Conservation (phyloP, 2,329 filamentous ascomycete species). For the Pseudovirgaria hyperparasitica region DNA sequence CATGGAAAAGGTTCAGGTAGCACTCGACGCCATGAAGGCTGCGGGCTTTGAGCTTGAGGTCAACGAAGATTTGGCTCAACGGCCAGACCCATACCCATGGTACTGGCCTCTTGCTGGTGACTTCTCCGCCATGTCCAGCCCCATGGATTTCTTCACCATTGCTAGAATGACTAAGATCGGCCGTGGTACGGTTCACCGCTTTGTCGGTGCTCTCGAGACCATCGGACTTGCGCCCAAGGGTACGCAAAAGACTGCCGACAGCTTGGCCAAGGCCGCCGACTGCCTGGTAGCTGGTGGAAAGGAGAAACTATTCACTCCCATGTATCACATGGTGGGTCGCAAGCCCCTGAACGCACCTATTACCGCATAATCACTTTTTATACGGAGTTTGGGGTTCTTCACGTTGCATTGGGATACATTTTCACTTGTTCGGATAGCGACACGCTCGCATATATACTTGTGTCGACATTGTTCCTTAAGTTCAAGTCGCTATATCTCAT, state of each 20-base stretch:
- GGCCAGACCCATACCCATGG: constrained; percentile 69
- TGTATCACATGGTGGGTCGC: constrained; percentile 92
- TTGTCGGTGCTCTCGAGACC: constrained; percentile 65
- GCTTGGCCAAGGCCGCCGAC: constrained; percentile 69
- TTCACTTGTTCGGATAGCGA: too few relatives aligned
- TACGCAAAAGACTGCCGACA: constrained; percentile 91
- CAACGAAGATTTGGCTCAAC: constrained; percentile 75
- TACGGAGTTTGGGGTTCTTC: too few relatives aligned
- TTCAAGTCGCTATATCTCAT: too few relatives aligned
- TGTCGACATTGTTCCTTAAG: too few relatives aligned
- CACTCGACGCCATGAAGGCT: constrained; percentile 66
- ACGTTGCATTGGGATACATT: too few relatives aligned
- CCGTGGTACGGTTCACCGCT: constrained; percentile 59
- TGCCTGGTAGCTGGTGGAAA: constrained; percentile 75
- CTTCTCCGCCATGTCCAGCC: constrained; percentile 66
- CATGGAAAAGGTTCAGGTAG: constrained; percentile 83
- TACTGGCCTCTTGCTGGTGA: constrained; percentile 87
- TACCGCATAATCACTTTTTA: neutral
- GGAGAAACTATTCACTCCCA: constrained; percentile 91
- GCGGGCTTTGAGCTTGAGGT: constrained; percentile 76
- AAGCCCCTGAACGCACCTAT: constrained; percentile 46
- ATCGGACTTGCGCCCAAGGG: constrained; percentile 65
- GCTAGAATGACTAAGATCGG: constrained; percentile 81
- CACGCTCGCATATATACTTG: too few relatives aligned
- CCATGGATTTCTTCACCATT: constrained; percentile 71